Evolutionary conservation across 2,329 filamentous ascomycete species (phyloP), one percentile per base, ranked within the genome.

Genomic region (Macroventuria anomochaeta): DNA sequence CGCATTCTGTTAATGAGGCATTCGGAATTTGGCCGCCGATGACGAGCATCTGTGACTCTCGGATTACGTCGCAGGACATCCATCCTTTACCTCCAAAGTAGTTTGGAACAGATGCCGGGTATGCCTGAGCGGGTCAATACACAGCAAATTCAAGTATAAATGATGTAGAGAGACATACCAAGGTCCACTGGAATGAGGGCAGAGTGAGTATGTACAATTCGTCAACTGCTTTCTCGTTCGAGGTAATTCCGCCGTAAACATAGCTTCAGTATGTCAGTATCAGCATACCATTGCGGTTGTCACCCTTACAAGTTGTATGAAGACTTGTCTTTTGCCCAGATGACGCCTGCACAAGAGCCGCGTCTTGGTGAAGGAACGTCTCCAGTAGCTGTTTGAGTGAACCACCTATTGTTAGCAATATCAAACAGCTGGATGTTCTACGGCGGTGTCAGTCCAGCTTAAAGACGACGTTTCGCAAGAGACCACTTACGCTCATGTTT

Each of bases 151-250:
- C 11, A n/a, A 23, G 11, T 15, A 31, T 15, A 11, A 23, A 18
- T 20, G 8, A n/a, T 12, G 3, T 11, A 23, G 15, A 15, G 5
- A 11, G 13, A 54, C 57, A 29, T 15, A 63, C 76, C 57, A 81
- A 80, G 53, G 84, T 81, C 84, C 84, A 88, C 5, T 76, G 80
- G 65, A 87, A 88, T 7, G 81, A 80, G 1, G 85, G 85, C 7
- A 87, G 72, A 7, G 80, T 80, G 13, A 87, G 76, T 42, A 86
- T 80, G 61, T 84, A 87, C 52, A 85, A 76, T 69, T 87, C 84
- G 60, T 85, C 82, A 59, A 78, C 85, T n/a, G 83, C 83, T 10
- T 77, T 71, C 0, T 75, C 77, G 20, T 80, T 69, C 1, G 76
- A 72, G 41, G 81, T 75, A 15, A 77, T 72, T 10, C 85, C 85